phyloP scores from a whole-genome alignment of 1,284 basidiomycete species.

The Microbotryum scabiosae region DNA sequence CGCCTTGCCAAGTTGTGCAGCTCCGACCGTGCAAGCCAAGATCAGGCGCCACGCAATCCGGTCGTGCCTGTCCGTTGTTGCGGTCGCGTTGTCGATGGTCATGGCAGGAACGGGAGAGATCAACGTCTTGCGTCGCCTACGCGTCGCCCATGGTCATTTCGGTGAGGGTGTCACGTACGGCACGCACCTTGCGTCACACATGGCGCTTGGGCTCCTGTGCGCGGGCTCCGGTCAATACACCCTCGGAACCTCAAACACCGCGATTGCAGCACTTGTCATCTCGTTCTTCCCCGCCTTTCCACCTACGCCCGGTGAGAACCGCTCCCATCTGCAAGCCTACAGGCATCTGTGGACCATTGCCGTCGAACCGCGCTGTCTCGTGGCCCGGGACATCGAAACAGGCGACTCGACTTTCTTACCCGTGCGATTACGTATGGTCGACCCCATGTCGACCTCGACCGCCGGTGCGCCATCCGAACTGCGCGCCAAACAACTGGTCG shows the following conservation, averaged over 20 bases:
- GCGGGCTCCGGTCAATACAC: slow-evolving; percentile 89
- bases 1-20: slow-evolving; percentile 40
- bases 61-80: slow-evolving; percentile 78
- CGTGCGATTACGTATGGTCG: slow-evolving; percentile 69
- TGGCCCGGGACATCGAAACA: slow-evolving; percentile 83
- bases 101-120: slow-evolving; percentile 97
- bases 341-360: slow-evolving; percentile 94
- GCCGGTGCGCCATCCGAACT: slow-evolving; percentile 33
- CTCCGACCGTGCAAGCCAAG: slow-evolving; percentile 67
- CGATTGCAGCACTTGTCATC: slow-evolving; percentile 78
- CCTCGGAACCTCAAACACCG: slow-evolving; percentile 80
- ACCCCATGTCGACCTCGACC: slow-evolving; percentile 40
- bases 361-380: slow-evolving; percentile 82
- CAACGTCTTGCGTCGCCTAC: slow-evolving; percentile 74
- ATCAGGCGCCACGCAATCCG: slow-evolving; percentile 78
- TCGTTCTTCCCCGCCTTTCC: slow-evolving; percentile 88
- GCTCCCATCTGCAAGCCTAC: slow-evolving; percentile 82
- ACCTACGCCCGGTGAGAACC: slow-evolving; percentile 70
- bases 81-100: slow-evolving; percentile 75
- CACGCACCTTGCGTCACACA: slow-evolving; percentile 80
- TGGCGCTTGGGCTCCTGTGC: slow-evolving; percentile 86
- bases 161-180: slow-evolving; percentile 72
- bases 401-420: slow-evolving; percentile 82
- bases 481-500: slow-evolving; percentile 65
- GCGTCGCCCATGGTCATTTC: slow-evolving; percentile 85